These are phyloP conservation scores for Vaccinium corymbosum DNA, from an alignment of 148 eudicot genomes.

Conservation along the genomic window DNA sequence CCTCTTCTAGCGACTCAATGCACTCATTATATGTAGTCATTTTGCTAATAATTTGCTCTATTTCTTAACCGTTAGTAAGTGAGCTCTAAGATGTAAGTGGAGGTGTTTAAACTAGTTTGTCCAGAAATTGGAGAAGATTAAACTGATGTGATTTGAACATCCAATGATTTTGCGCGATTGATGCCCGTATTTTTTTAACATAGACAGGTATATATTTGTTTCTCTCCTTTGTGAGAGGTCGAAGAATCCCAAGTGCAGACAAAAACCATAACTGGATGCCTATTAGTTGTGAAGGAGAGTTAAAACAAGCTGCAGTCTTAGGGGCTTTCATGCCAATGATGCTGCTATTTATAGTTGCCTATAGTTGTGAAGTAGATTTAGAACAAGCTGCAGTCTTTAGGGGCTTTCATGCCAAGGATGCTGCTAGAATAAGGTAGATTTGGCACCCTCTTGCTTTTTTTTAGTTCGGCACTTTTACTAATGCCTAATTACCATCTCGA, in stretches of 20 bases:
- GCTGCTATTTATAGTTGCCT: neutral
- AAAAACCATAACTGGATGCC: neutral
- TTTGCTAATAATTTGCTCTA: neutral
- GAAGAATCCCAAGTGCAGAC: neutral
- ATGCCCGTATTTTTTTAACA: neutral
- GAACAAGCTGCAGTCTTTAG: neutral
- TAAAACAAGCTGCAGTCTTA: neutral
- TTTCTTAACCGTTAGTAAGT: neutral
- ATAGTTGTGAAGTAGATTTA: neutral
- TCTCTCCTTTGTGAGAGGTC: neutral
- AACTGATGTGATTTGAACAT: neutral
- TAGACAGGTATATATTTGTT: neutral
- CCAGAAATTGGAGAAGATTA: too few species aligned
- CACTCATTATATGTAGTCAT: too few species aligned
- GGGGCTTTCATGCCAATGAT: neutral
- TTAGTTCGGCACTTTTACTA: neutral
- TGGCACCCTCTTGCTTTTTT: neutral
- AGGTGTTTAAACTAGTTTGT: neutral
- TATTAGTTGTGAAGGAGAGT: neutral
- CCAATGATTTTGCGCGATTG: neutral
- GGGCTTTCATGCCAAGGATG: neutral
- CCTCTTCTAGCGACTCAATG: neutral
- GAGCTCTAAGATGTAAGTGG: too few species aligned
- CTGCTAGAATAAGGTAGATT: neutral
- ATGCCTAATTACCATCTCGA: neutral